Base-by-base conservation (phyloP, 768 basidiomycete species). In the Xerocomus spinulosus region DNA sequence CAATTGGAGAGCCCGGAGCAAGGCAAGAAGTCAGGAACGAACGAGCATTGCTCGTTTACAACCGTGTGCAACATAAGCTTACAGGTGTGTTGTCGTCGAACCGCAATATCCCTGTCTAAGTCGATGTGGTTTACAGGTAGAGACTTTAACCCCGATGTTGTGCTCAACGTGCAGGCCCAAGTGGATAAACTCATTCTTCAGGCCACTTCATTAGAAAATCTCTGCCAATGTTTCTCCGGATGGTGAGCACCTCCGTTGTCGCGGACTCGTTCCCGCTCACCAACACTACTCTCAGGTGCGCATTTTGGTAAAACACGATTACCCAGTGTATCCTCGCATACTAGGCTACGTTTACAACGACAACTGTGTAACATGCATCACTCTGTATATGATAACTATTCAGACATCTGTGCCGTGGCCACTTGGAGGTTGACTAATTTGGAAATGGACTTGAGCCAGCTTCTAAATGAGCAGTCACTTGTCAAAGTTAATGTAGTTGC, bases 191-290 rank as follows among this genome's bases (percentile, higher is more conserved):
- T 99, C 44, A 97, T 99, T 53, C 78, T 84, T 53, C 92, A 98
- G 66, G 92, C 96, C 5, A 96, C 89, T 4, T 85, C 90, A 13
- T 67, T 97, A 36, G 94, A 97, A 67, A 96, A 98, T 65, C 80
- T 98, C 2, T 96, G 92, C 65, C 94, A 95, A 64, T 93, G 92
- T 61, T 96, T 95, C 74, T 89, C 92, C 52, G 93, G 93, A 66
- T 95, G 92, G 93, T 86, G 59, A 36, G 49, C 28, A 32, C 10
- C 23, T 47, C 10, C 12, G 15, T 38, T 26, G 24, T 23, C 44
- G 6, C 10, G 7, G n/a, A 2, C 20, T 8, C 25, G 17, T 53
- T 36, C 25, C 25, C 25, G 45, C 41, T 46, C 26, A 26, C 14
- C 39, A 29, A 6, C 54, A 24, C 43, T 51, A 33, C 46, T 37